Evolutionary conservation across 2,329 filamentous ascomycete species (phyloP).

Genomic region (Paecilomyces variotii): DNA sequence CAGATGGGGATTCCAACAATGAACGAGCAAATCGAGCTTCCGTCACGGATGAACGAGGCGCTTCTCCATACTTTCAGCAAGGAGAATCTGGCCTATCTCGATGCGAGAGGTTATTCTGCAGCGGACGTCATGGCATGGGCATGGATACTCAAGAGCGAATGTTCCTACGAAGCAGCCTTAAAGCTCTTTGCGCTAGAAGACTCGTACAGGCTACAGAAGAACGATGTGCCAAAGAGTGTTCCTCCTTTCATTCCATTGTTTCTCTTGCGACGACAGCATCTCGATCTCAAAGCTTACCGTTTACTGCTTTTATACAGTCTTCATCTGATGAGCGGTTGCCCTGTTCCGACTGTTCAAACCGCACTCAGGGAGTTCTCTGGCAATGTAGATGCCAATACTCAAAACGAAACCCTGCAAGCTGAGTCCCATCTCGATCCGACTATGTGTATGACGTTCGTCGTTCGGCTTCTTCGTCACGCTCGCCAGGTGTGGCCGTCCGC

Average conservation of each 20-base stretch:
- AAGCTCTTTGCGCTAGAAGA: conserved; percentile 27
- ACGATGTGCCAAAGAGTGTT: conserved; percentile 11
- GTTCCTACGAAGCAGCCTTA: conserved; percentile 25
- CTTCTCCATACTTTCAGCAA: conserved; percentile 26
- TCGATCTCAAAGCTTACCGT: conserved; percentile 36
- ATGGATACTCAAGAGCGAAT: conserved; percentile 37
- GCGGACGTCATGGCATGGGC: conserved; percentile 39
- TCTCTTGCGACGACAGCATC: conserved; percentile 36
- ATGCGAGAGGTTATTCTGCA: conserved; percentile 23
- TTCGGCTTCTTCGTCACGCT: conserved; percentile 44
- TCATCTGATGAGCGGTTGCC: conserved; percentile 23
- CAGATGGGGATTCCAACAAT: conserved; percentile 1
- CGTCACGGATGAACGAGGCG: conserved; percentile 15
- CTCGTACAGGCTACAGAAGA: conserved; percentile 8
- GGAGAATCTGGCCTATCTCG: conserved; percentile 20
- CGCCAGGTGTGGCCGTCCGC: conserved; percentile 42
- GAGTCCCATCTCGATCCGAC: conserved; percentile 16
- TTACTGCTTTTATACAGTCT: conserved; percentile 34
- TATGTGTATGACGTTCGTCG: conserved; percentile 33
- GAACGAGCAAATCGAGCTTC: not conserved
- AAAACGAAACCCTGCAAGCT: not conserved
- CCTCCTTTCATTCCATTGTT: conserved; percentile 43
- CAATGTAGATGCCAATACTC: conserved; percentile 1
- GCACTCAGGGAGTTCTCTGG: not conserved
- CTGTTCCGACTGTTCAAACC: conserved; percentile 8